Evolutionary conservation across 139 green algal genomes (phyloP).

Genomic region (Nannochloris sp.): DNA sequence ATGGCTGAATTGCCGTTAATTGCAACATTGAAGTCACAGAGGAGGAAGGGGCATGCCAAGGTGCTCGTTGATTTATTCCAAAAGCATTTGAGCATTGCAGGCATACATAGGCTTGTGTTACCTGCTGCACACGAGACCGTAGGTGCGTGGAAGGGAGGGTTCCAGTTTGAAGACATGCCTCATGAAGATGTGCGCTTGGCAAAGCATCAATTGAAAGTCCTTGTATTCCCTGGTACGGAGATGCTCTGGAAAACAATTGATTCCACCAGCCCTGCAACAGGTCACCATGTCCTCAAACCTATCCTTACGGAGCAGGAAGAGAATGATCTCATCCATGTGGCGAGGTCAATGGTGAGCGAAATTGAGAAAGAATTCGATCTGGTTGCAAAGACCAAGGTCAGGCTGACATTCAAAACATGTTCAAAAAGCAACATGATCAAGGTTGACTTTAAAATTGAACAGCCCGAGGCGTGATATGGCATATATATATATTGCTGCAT

Average conservation of each 20-base stretch:
- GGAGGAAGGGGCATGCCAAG: constrained; percentile 64
- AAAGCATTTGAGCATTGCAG: constrained; percentile 32
- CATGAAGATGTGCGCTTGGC: constrained; percentile 34
- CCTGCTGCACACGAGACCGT: constrained; percentile 44
- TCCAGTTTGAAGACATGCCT: constrained; percentile 44
- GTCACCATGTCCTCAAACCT: constrained; percentile 17
- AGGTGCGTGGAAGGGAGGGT: constrained; percentile 45
- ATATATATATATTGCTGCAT: too few species aligned
- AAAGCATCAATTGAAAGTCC: constrained; percentile 57
- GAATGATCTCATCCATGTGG: background rate
- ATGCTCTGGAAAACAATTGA: constrained; percentile 35
- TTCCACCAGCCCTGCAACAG: background rate
- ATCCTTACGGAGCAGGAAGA: background rate
- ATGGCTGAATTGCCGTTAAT: constrained; percentile 86
- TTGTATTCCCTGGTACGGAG: constrained; percentile 68
- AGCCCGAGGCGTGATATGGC: too few species aligned
- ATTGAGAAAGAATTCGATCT: background rate
- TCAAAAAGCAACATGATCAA: background rate
- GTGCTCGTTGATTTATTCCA: constrained; percentile 52
- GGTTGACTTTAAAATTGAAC: background rate
- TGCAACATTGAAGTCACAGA: constrained; percentile 56
- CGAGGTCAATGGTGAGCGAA: background rate
- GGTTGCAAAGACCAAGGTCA: background rate
- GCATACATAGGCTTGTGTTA: constrained; percentile 41
- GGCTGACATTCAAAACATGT: background rate